Percentiles rank a stretch among this genome's conserved stretches.
Conservation (phyloP, 257 asterid species). For the Solanum bulbocastanum region DNA sequence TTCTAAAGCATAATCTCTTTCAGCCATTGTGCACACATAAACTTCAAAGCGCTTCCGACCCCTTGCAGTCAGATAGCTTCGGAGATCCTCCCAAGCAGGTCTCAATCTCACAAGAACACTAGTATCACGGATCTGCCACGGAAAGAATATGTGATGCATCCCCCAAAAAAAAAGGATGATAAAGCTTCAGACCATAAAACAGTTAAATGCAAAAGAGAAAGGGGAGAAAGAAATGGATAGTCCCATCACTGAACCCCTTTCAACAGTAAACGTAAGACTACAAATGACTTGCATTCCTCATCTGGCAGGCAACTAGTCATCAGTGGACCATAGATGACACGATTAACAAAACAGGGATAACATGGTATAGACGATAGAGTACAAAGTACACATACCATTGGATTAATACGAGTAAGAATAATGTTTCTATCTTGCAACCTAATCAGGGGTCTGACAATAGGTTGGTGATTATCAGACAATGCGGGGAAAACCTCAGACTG, state of each 20-base stretch:
- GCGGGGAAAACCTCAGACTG: slow-evolving; percentile 86
- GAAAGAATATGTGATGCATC: not conserved
- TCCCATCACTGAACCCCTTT: not conserved
- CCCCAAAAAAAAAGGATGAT: not conserved
- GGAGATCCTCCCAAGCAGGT: slow-evolving; percentile 99
- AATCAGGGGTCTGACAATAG: slow-evolving; percentile 85
- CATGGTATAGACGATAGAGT: not conserved
- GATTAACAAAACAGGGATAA: not conserved
- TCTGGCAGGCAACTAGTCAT: not conserved
- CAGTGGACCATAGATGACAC: not conserved
- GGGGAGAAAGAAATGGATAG: not conserved
- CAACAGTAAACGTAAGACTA: not conserved
- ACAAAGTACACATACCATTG: slow-evolving; percentile 36
- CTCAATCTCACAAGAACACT: slow-evolving; percentile 97
- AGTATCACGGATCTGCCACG: slow-evolving; percentile 81
- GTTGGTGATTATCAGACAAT: slow-evolving; percentile 66
- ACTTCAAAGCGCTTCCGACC: slow-evolving; percentile 97
- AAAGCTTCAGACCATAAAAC: not conserved
- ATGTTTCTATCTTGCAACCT: slow-evolving; percentile 82
- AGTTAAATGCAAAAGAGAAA: not conserved
- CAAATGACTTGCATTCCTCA: not conserved
- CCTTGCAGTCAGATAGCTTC: slow-evolving; percentile 88
- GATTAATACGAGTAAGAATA: slow-evolving; percentile 89
- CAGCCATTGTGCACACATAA: slow-evolving; percentile 99
- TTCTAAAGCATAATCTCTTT: slow-evolving; percentile 93